Base-by-base conservation (phyloP, 2,329 filamentous ascomycete genomes). In the Magnaporthiopsis poae region DNA sequence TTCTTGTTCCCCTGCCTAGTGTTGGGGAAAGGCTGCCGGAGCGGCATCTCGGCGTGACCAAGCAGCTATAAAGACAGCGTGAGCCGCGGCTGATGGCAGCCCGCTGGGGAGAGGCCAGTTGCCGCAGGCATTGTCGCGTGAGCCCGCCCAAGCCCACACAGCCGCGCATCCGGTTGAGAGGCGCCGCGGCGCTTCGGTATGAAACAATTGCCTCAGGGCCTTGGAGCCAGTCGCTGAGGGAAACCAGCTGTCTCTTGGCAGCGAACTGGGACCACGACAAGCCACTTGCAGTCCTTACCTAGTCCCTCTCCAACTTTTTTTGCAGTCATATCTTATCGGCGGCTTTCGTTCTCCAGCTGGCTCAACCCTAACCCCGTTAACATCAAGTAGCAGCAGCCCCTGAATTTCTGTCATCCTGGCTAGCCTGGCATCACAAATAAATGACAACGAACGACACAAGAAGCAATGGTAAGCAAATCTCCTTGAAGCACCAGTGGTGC, bases 101-200 rank as follows among this genome's bases (percentile, higher is more conserved):
- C 39, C 39, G 39, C 39, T 46, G 39, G 39, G 39, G 39, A 18
- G 13, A 46, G 39, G 13, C 21, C 46, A 56, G 46, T 56, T 21
- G 46, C 46, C 39, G 63, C 63, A 64, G 36, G 52, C 46, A 64
- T 64, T 29, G 63, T 64, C 27, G 63, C 63, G 46, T 64, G 46
- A 64, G 63, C 63, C 63, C 63, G 29, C 46, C 52, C 27, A 61
- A 61, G 60, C n/a, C 29, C 36, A 59, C 56, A 61, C 63, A 68
- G 67, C 69, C 63, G 68, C 71, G 71, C 72, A 74, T 74, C 67
- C 71, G 73, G 72, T 73, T 69, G 73, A 52, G 31, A 46, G 13
- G 27, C 36, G 25, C 27, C 35, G 65, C 60, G 35, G 64, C 66
- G 65, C 66, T 56, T n/a, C 8, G 5, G 46, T n/a, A 5, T 56